Evolutionary conservation across 164 flowering plant species (phyloP), one percentile per base, ranked within the genome.

Genomic region (Platanus orientalis): DNA sequence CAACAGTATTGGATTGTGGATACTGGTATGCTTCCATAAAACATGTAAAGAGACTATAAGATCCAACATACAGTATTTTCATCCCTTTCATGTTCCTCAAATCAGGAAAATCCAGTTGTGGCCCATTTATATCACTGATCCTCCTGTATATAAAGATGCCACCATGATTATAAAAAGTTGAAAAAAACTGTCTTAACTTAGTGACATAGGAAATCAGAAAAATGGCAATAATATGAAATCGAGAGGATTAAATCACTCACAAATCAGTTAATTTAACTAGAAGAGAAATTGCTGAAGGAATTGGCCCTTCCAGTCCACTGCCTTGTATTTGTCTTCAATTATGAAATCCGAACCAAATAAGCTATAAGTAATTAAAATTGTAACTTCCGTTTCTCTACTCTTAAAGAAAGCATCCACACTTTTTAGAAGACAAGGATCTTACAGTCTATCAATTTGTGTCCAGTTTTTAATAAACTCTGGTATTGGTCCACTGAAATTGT

Each of bases 61-160:
- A n/a, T n/a, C n/a, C n/a, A n/a, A 71, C 85, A 77, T 57, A 87
- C 93, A 87, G 61, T 7, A 19, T 72, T 36, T 64, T 68, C 62
- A 88, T n/a, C 7, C 51, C 64, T 64, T 7, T 72, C 73, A 73
- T 47, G 4, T 57, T 58, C n/a, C 34, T 57, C n/a, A 88, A 70
- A 24, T 50, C 70, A 20, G 92, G 92, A 65, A 86, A 86, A 54
- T 59, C 0, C 5, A 62, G 56, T 42, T 54, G 75, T 9, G 75
- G 49, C 57, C 90, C 92, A 49, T 70, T 79, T 54, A 86, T 67
- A 73, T 86, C 90, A 75, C 81, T 80, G 16, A 88, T 84, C 73
- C 81, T 76, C 87, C 92, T 88, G 84, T 57, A 71, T 13, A 28
- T 16, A 6, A 48, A 21, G n/a, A 5, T 10, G 2, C n/a, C n/a